These are phyloP conservation scores for Venustampulla echinocandica DNA, from an alignment of 495 filamentous ascomycete genomes.

Conservation along the genomic window DNA sequence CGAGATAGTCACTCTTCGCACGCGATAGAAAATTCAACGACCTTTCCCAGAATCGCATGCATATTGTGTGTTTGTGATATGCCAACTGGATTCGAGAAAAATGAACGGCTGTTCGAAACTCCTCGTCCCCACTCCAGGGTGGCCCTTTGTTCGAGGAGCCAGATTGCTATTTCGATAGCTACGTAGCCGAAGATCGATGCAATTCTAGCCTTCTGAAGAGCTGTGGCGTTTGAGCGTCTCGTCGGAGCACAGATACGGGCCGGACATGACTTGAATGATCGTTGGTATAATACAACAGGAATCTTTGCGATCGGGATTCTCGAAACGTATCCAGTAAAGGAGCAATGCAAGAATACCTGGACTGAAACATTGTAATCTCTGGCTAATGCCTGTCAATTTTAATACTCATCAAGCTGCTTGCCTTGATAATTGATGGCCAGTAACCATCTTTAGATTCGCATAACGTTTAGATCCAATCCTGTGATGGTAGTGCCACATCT, in stretches of 20 bases:
- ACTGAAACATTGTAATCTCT: no score
- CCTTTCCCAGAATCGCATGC: constrained; percentile 8
- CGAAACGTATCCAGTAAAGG: no score
- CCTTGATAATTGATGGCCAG: no score
- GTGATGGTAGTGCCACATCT: no score
- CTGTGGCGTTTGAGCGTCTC: constrained; percentile 63
- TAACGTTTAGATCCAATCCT: no score
- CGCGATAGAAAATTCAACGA: constrained; percentile 27
- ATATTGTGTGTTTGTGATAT: constrained; percentile 9
- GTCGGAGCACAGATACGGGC: constrained; percentile 94
- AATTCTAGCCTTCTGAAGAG: constrained; percentile 73
- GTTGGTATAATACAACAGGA: no score
- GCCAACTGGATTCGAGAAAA: background rate
- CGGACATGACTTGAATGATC: constrained; percentile 60
- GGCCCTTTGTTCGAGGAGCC: constrained; percentile 40
- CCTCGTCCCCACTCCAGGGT: constrained; percentile 31
- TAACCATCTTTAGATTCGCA: no score
- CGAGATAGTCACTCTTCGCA: constrained; percentile 22
- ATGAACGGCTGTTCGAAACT: constrained; percentile 34
- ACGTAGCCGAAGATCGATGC: constrained; percentile 45
- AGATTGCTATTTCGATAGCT: constrained; percentile 45
- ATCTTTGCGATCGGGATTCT: no score
- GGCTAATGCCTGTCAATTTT: no score
- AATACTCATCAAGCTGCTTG: no score
- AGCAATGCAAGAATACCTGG: no score